Percentiles rank a stretch among this genome's conserved stretches.
These are phyloP conservation scores for Calonectria hawksworthii DNA, from an alignment of 2,329 filamentous ascomycete genomes.

Conservation along the genomic window DNA sequence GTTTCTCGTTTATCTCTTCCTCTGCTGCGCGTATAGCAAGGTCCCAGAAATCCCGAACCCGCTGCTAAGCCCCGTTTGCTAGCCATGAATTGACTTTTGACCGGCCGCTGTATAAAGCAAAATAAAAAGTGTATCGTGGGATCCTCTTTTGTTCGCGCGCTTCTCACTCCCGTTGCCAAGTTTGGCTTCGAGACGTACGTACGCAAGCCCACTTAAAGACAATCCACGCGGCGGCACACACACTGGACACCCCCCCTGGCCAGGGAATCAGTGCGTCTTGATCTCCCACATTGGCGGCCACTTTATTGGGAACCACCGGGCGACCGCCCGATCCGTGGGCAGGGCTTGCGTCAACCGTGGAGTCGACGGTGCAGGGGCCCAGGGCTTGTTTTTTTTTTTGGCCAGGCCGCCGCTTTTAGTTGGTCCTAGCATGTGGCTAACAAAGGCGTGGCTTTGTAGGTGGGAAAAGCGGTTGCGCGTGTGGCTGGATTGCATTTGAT, in stretches of 20 bases:
- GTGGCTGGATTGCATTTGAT: neutral
- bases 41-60: neutral
- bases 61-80: neutral
- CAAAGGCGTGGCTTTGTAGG: neutral
- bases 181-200: conserved; percentile 4
- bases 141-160: neutral
- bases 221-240: conserved; percentile 2
- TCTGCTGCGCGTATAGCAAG: neutral
- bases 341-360: conserved; percentile 33
- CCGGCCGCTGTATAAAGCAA: neutral
- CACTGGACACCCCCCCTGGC: neutral
- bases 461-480: neutral
- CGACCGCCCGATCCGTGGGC: conserved; percentile 34
- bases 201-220: conserved; percentile 15
- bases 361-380: conserved; percentile 3
- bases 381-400: neutral
- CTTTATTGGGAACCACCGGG: conserved; percentile 22
- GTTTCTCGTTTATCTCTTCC: neutral
- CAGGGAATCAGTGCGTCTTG: neutral
- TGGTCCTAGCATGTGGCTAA: neutral
- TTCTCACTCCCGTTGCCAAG: neutral
- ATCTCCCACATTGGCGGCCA: conserved; percentile 11
- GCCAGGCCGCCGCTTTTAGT: neutral
- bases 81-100: neutral
- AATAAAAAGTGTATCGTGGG: neutral